Evolutionary conservation across 768 basidiomycete species (phyloP), one percentile per base, ranked within the genome.

Genomic region (Boletus barrowsii): DNA sequence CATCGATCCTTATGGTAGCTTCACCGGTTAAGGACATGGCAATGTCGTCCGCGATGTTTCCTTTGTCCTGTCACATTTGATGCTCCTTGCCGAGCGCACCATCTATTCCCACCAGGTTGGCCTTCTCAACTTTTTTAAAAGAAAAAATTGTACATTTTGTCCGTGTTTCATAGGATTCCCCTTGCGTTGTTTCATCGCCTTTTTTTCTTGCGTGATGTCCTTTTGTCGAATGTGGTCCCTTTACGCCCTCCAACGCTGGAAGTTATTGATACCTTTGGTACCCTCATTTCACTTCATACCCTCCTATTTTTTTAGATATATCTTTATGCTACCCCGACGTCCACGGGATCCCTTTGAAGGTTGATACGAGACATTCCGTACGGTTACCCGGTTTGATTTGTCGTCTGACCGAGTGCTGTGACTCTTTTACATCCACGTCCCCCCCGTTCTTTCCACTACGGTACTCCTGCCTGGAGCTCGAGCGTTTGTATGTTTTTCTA

Each of bases 1-100:
- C 26, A 42, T 67, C 26, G 68, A 69, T 33, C 64, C 68, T 22
- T 69, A 69, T 36, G 60, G 49, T 37, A 50, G 59, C 39, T 53
- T 32, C 20, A 3, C 17, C 13, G 54, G 24, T 10, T 68, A 57
- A 66, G 13, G 35, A n/a, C 14, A 10, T 20, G 45, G 42, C 42
- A 37, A 41, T 20, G 36, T 18, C 18, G 17, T 51, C 39, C 49
- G 8, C 49, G 24, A 33, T 32, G 17, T 41, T 40, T 24, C 32
- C 15, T 49, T 45, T 32, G 22, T 39, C 41, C 14, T 49, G 42
- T 57, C 48, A 47, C 45, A 4, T 42, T 47, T 29, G 32, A 26
- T 37, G 39, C 44, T 39, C 35, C 18, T 37, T 32, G 24, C 30
- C 41, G 35, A 53, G 47, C 22, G 36, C 32, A 29, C 15, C 45